Evolutionary conservation across 768 basidiomycete genomes (phyloP).

Genomic region (Goffeauzyma gilvescens): DNA sequence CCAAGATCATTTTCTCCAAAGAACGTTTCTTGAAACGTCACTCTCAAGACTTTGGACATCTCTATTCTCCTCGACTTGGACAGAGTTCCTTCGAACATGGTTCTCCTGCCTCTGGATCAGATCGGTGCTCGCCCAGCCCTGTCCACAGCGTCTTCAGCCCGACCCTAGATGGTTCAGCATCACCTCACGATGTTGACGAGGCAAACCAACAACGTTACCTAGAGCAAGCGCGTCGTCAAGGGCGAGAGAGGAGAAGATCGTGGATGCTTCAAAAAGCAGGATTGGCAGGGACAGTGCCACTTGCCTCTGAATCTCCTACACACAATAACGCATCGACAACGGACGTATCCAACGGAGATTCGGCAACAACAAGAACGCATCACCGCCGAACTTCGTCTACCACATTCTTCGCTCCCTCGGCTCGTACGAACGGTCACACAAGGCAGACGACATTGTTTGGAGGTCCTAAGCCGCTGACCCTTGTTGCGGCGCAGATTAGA

Average conservation of each 20-base stretch:
- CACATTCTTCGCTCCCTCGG: slow-evolving; percentile 1
- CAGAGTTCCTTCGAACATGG: no score
- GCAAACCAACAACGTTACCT: no score
- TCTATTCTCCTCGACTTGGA: no score
- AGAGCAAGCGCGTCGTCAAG: slow-evolving; percentile 2
- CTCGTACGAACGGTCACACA: neutral
- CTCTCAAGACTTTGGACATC: slow-evolving; percentile 9
- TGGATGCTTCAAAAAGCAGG: slow-evolving; percentile 9
- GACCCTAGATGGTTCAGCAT: no score
- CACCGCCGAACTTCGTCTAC: slow-evolving; percentile 1
- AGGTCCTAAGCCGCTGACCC: slow-evolving; percentile 3
- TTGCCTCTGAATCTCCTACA: no score
- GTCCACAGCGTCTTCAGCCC: no score
- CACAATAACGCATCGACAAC: no score
- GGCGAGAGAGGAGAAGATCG: slow-evolving; percentile 9
- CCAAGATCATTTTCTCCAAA: neutral
- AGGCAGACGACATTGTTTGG: slow-evolving; percentile 2
- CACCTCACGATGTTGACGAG: no score
- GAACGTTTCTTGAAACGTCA: slow-evolving; percentile 12
- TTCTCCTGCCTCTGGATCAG: no score
- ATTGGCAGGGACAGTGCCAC: neutral
- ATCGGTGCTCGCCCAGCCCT: no score
- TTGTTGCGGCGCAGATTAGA: no score
- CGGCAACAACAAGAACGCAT: neutral
- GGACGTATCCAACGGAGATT: neutral